Evolutionary conservation across 2,329 filamentous ascomycete species (phyloP).

Genomic region (Parafenestella ontariensis): DNA sequence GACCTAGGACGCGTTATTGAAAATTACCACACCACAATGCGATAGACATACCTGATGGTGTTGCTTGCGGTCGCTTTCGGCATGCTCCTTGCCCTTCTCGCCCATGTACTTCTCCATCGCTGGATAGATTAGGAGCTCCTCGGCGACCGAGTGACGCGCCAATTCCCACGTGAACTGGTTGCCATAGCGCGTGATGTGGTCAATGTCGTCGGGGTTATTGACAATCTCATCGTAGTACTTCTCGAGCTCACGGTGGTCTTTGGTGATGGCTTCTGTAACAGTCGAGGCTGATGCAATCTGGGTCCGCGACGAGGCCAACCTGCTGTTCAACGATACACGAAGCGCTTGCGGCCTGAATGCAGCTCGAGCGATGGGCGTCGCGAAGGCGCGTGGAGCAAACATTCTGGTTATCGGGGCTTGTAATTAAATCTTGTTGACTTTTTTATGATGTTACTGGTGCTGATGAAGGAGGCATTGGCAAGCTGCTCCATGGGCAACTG

Average conservation of each 20-base stretch:
- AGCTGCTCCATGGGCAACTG: too few relatives aligned
- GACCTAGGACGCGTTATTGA: constrained; percentile 21
- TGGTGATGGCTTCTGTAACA: constrained; percentile 50
- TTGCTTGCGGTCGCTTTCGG: constrained; percentile 43
- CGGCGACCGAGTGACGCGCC: constrained; percentile 59
- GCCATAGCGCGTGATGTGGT: constrained; percentile 54
- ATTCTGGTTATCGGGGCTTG: constrained; percentile 5
- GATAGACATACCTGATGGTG: constrained; percentile 36
- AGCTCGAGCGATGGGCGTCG: constrained; percentile 10
- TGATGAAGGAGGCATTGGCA: neutral
- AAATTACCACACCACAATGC: neutral
- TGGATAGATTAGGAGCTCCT: constrained; percentile 55
- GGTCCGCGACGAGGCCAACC: constrained; percentile 3
- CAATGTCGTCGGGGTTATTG: constrained; percentile 45
- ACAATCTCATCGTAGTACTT: constrained; percentile 55
- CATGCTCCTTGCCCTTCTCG: constrained; percentile 36
- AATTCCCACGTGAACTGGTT: constrained; percentile 63
- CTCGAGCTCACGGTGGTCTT: constrained; percentile 53
- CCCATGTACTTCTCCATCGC: constrained; percentile 47
- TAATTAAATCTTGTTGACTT: too few relatives aligned
- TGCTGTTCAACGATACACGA: neutral
- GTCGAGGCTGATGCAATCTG: constrained; percentile 5
- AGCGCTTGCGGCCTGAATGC: constrained; percentile 9
- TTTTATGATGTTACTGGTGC: neutral
- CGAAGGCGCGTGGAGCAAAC: constrained; percentile 10